Evolutionary conservation across 2,329 filamentous ascomycete genomes (phyloP).

Genomic region (Fusarium concolor): DNA sequence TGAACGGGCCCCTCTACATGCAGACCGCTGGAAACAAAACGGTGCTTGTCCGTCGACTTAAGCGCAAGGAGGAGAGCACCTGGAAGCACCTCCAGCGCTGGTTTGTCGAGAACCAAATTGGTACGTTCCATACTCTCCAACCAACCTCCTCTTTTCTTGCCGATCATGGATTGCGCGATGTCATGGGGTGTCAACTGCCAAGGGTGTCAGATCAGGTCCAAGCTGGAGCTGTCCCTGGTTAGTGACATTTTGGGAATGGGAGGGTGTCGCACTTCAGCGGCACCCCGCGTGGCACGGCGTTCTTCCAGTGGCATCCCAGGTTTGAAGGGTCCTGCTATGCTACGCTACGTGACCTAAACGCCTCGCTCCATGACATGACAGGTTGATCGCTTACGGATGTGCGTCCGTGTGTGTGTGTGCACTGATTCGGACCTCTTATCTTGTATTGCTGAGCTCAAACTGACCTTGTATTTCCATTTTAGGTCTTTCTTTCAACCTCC

Average conservation of each 20-base stretch:
- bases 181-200: constrained; percentile 16
- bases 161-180: constrained; percentile 9
- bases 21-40: constrained; percentile 64
- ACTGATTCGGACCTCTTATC: constrained; percentile 11
- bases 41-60: constrained; percentile 67
- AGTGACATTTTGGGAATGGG: constrained; percentile 15
- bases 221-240: constrained; percentile 27
- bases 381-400: constrained; percentile 15
- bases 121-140: constrained; percentile 61
- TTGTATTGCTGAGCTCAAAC: constrained; percentile 24
- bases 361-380: constrained; percentile 33
- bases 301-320: constrained; percentile 20
- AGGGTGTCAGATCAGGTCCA: constrained; percentile 14
- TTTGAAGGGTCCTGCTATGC: constrained; percentile 25
- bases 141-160: constrained; percentile 19
- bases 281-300: constrained; percentile 44
- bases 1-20: constrained; percentile 69
- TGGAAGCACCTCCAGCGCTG: constrained; percentile 72
- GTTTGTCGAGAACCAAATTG: constrained; percentile 83
- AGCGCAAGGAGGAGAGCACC: constrained; percentile 71
- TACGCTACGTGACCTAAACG: constrained; percentile 29
- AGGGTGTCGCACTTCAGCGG: constrained; percentile 28
- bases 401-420: constrained; percentile 25
- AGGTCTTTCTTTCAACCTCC: constrained; percentile 86
- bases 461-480: constrained; percentile 36